These are phyloP conservation scores for Oryza rufipogon DNA, from an alignment of 176 grass and related monocot species.

Conservation along the genomic window DNA sequence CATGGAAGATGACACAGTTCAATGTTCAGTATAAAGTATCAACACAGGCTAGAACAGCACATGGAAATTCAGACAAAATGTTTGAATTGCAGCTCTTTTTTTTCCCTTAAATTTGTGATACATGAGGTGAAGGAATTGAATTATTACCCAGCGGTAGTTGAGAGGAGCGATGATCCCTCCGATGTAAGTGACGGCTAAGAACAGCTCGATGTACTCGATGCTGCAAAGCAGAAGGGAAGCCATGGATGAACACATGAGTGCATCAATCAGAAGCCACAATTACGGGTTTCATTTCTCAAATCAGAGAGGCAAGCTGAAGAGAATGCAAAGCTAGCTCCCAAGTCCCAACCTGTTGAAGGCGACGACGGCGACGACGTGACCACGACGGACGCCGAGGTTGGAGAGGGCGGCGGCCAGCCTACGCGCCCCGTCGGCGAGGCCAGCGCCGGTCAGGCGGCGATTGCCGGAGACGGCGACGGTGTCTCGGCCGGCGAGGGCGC, in stretches of 20 bases:
- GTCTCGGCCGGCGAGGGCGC: slow-evolving; percentile 25
- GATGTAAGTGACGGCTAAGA: slow-evolving; percentile 66
- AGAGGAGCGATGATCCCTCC: slow-evolving; percentile 82
- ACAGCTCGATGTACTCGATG: slow-evolving; percentile 70
- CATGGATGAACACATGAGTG: background rate
- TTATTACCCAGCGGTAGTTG: slow-evolving; percentile 81
- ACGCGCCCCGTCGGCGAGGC: slow-evolving; percentile 51
- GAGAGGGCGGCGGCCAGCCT: slow-evolving; percentile 57
- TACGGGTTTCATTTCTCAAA: background rate
- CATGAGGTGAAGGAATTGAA: background rate
- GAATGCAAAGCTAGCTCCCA: background rate
- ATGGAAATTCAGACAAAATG: background rate
- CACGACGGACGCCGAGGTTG: slow-evolving; percentile 36
- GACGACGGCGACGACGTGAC: slow-evolving; percentile 62
- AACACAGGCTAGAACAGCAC: background rate
- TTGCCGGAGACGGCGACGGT: slow-evolving; percentile 15
- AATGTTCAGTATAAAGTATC: background rate
- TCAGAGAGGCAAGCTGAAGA: background rate
- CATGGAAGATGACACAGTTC: background rate
- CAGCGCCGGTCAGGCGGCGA: slow-evolving; percentile 29
- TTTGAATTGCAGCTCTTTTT: background rate
- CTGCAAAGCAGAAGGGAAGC: slow-evolving; percentile 35
- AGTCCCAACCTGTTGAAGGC: slow-evolving; percentile 76
- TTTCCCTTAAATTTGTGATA: background rate
- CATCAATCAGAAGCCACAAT: background rate